phyloP scores from a whole-genome alignment of 345 rosid species.

The Bretschneidera sinensis region DNA sequence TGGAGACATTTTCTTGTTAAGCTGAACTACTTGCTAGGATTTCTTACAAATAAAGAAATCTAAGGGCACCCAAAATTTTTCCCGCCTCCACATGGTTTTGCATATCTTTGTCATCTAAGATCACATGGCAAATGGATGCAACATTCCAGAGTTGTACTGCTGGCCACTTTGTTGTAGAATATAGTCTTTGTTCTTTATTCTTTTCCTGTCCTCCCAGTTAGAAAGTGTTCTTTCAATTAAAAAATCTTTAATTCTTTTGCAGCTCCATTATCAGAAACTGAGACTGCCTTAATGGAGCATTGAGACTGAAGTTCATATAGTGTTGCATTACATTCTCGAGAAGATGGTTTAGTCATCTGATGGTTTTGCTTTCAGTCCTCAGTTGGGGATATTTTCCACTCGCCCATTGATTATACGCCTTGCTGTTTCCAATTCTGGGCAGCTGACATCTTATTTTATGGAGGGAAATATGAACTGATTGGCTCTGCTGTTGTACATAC shows the following conservation, averaged over 20 bases:
- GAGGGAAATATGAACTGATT: conserved; percentile 5
- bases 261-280: conserved; percentile 88
- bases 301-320: conserved; percentile 24
- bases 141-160: too few species aligned
- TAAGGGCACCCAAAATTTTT: background rate
- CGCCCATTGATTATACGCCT: conserved; percentile 12
- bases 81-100: background rate
- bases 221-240: background rate
- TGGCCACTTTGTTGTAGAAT: too few species aligned
- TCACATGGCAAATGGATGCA: too few species aligned
- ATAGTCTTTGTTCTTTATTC: too few species aligned
- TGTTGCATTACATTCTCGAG: background rate
- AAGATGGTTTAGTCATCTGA: conserved; percentile 4
- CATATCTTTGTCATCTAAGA: too few species aligned
- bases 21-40: too few species aligned
- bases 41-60: too few species aligned
- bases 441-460: conserved; percentile 1
- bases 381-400: conserved; percentile 20
- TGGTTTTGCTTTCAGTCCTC: conserved; percentile 21
- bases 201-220: background rate
- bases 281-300: conserved; percentile 73
- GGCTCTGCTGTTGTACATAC: conserved; percentile 15
- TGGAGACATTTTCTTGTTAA: too few species aligned
- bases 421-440: conserved; percentile 10
- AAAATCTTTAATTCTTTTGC: conserved; percentile 25